phyloP scores from a whole-genome alignment of 2,329 filamentous ascomycete genomes.

The Fusarium oligoseptatum region DNA sequence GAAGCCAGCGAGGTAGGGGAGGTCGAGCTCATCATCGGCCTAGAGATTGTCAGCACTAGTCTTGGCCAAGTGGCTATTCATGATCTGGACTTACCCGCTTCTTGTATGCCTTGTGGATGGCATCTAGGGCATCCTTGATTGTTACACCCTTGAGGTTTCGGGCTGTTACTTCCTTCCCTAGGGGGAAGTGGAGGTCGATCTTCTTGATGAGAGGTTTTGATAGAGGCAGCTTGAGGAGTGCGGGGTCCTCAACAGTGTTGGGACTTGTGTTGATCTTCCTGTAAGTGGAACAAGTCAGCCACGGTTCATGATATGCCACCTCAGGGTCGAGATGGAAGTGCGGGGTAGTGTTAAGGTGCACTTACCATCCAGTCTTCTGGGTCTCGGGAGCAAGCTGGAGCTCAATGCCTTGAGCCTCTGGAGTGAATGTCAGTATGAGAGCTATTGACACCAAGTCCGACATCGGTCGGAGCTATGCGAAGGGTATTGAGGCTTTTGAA shows the following conservation, averaged over 20 bases:
- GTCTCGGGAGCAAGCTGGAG: constrained; percentile 84
- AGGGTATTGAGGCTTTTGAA: not conserved
- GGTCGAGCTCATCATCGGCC: constrained; percentile 92
- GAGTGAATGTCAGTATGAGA: constrained; percentile 33
- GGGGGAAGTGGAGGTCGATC: constrained; percentile 92
- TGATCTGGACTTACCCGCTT: constrained; percentile 78
- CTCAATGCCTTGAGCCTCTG: constrained; percentile 80
- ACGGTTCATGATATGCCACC: not conserved
- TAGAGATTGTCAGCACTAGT: constrained; percentile 53
- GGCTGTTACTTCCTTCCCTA: constrained; percentile 88
- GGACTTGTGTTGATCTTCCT: constrained; percentile 97
- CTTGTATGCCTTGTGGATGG: constrained; percentile 96
- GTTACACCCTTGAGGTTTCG: constrained; percentile 95
- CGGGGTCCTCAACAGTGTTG: constrained; percentile 82
- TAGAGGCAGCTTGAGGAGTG: constrained; percentile 84
- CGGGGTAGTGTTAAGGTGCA: constrained; percentile 19
- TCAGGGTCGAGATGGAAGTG: constrained; percentile 10
- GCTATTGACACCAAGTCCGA: constrained; percentile 5
- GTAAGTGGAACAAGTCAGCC: constrained; percentile 22
- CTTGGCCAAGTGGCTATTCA: not conserved
- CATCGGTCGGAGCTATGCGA: constrained; percentile 21
- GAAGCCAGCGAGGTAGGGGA: constrained; percentile 91
- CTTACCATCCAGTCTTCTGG: constrained; percentile 89
- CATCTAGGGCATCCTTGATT: constrained; percentile 96
- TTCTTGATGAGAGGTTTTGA: constrained; percentile 89